Percentiles rank a stretch among this genome's conserved stretches.
Evolutionary conservation across 148 eudicot species (phyloP).

Genomic region (Cornus florida): DNA sequence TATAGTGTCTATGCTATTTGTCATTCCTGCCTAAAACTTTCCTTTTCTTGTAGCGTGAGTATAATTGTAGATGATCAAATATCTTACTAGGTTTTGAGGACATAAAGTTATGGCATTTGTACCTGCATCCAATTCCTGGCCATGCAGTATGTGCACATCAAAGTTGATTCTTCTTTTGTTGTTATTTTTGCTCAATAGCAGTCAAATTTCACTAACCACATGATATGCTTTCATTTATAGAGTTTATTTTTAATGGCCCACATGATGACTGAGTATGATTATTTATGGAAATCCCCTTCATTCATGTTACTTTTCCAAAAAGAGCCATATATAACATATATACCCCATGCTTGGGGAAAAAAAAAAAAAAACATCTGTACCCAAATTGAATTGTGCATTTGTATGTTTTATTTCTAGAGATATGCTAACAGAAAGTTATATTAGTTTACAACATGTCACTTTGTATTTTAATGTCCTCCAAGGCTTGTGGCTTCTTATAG

Average conservation of each 20-base stretch:
- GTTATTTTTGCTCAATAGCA: neutral
- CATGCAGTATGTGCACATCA: neutral
- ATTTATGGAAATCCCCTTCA: neutral
- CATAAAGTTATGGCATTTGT: neutral
- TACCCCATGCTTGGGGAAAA: neutral
- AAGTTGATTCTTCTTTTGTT: neutral
- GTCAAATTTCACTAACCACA: neutral
- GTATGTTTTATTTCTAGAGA: no score
- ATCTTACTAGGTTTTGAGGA: neutral
- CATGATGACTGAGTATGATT: neutral
- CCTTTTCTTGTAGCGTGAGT: neutral
- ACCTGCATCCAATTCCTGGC: neutral
- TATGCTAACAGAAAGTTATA: no score
- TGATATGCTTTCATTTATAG: neutral
- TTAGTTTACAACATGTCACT: no score
- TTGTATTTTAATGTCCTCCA: neutral
- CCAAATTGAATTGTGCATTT: no score
- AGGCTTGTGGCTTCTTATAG: no score
- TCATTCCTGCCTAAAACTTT: neutral
- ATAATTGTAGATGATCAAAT: neutral
- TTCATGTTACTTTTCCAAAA: neutral
- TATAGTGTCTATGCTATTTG: neutral
- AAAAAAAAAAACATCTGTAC: no score
- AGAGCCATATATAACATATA: neutral
- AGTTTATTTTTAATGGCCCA: neutral